Conservation (phyloP, 768 basidiomycete genomes). For the Fomitopsis pulvina region DNA sequence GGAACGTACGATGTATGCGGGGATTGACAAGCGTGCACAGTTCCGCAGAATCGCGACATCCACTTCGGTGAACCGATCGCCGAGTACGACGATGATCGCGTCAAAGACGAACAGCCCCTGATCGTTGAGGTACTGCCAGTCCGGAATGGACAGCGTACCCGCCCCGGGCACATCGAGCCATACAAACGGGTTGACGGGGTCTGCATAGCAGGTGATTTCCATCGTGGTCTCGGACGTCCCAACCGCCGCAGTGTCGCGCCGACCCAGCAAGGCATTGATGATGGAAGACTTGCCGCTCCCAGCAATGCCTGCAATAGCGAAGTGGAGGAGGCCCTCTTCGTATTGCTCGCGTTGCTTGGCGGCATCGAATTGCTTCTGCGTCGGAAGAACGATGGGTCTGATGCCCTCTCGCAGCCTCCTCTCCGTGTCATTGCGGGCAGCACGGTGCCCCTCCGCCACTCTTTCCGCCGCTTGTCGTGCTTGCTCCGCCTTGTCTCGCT, state of each 20-base stretch:
- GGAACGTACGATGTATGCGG: conserved; percentile 5
- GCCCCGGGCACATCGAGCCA: conserved; percentile 3
- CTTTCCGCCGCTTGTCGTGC: neutral
- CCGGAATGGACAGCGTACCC: neutral
- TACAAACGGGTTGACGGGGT: conserved; percentile 2
- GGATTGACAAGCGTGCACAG: neutral
- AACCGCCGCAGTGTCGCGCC: neutral
- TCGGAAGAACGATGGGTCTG: neutral
- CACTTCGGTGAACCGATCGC: conserved; percentile 1
- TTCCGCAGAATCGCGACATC: conserved; percentile 4
- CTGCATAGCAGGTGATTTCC: neutral
- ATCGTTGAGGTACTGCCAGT: neutral
- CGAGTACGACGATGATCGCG: neutral
- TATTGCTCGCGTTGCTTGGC: neutral
- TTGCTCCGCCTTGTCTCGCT: neutral
- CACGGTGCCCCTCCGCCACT: neutral
- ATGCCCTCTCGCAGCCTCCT: neutral
- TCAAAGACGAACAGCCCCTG: conserved; percentile 1
- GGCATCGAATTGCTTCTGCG: neutral
- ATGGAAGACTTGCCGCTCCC: conserved; percentile 4
- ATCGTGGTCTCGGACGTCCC: neutral
- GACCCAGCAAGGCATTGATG: neutral
- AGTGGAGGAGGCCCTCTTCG: neutral
- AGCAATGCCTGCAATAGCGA: neutral
- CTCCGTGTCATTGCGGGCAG: neutral